Evolutionary conservation across 768 basidiomycete species (phyloP).

Genomic region (Pleurotus ostreatus): DNA sequence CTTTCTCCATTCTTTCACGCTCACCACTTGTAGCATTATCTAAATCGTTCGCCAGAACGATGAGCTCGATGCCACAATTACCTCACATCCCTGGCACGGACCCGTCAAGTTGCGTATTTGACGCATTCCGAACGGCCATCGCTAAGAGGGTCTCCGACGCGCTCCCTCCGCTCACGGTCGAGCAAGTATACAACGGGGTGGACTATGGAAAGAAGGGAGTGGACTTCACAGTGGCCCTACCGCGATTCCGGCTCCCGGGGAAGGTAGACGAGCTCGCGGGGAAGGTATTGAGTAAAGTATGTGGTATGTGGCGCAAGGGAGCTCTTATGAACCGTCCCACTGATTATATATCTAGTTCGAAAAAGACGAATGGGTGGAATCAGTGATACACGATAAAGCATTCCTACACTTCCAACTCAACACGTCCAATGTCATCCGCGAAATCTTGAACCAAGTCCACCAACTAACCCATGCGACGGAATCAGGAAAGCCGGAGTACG

Average conservation of each 20-base stretch:
- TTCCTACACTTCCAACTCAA: constrained; percentile 83
- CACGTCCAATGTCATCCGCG: constrained; percentile 56
- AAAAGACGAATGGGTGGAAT: constrained; percentile 74
- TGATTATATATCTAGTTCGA: constrained; percentile 56
- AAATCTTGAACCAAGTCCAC: constrained; percentile 72
- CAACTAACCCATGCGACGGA: constrained; percentile 60
- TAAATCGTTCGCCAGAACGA: constrained; percentile 8
- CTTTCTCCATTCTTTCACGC: constrained; percentile 4
- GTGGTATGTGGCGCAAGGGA: constrained; percentile 3
- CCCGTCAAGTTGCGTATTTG: constrained; percentile 63
- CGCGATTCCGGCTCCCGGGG: constrained; percentile 84
- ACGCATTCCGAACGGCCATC: constrained; percentile 79
- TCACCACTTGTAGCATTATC: constrained; percentile 2
- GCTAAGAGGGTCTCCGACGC: constrained; percentile 67
- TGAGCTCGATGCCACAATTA: constrained; percentile 26
- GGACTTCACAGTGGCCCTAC: constrained; percentile 88
- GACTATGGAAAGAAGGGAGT: constrained; percentile 92
- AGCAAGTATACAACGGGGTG: constrained; percentile 80
- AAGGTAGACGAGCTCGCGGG: constrained; percentile 77
- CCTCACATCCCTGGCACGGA: constrained; percentile 43
- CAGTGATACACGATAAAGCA: constrained; percentile 64
- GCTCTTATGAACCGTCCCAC: background rate
- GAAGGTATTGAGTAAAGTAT: constrained; percentile 61
- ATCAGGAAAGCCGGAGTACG: constrained; percentile 67
- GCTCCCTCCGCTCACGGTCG: constrained; percentile 59